Percentiles rank a stretch among this genome's conserved stretches.
Evolutionary conservation across 495 filamentous ascomycete species (phyloP).

Genomic region (Neurospora sp.): DNA sequence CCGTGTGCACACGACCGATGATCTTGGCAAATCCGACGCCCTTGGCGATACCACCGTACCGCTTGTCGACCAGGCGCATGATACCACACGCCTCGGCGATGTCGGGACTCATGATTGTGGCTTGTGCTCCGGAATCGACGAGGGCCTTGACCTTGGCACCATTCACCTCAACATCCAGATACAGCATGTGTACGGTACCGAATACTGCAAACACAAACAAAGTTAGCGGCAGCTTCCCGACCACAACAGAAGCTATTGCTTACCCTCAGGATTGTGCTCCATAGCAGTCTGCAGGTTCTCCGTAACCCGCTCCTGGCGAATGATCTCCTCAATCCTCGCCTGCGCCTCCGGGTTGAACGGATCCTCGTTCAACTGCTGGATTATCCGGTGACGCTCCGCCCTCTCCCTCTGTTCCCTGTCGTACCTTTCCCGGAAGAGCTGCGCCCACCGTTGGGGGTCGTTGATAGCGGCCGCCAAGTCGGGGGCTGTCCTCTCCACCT

Average conservation of each 20-base stretch:
- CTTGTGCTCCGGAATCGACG: constrained; percentile 94
- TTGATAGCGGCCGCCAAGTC: constrained; percentile 69
- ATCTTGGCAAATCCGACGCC: constrained; percentile 93
- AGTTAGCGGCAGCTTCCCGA: not conserved
- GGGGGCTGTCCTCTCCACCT: constrained; percentile 59
- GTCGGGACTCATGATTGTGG: constrained; percentile 95
- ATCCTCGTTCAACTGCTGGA: constrained; percentile 70
- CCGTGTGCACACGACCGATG: constrained; percentile 87
- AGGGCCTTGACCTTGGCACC: constrained; percentile 86
- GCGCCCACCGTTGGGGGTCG: constrained; percentile 63
- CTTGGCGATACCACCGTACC: constrained; percentile 81
- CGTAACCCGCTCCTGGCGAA: constrained; percentile 83
- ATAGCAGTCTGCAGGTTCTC: constrained; percentile 93
- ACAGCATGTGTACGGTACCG: constrained; percentile 87
- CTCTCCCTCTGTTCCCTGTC: constrained; percentile 59
- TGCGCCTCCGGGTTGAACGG: constrained; percentile 88
- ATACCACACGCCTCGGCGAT: constrained; percentile 89
- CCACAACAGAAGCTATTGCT: not conserved
- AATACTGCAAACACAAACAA: constrained; percentile 51
- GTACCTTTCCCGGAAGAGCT: constrained; percentile 54
- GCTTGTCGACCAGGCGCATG: constrained; percentile 90
- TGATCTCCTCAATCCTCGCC: constrained; percentile 90
- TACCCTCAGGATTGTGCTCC: constrained; percentile 95
- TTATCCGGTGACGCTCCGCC: constrained; percentile 66
- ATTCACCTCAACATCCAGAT: constrained; percentile 94